A percentile compares a stretch with the other conserved stretches of the same genome.
These are phyloP conservation scores for Arthrobotrys musiformis DNA, from an alignment of 2,329 filamentous ascomycete species.

Conservation along the genomic window DNA sequence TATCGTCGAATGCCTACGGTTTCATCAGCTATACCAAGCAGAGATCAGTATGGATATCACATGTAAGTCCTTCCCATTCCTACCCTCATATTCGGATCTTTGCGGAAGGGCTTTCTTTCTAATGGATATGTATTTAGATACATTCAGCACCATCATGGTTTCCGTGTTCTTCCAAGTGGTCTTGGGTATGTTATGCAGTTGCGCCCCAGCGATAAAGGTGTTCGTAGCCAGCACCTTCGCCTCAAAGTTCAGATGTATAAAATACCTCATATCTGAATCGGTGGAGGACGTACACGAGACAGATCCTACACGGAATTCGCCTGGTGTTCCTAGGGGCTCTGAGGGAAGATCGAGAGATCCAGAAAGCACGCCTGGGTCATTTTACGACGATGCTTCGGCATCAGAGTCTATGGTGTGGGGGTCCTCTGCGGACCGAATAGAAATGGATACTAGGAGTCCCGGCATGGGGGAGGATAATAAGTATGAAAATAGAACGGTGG, in stretches of 20 bases:
- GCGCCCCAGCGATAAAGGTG: slow-evolving; percentile 21
- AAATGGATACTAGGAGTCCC: not conserved
- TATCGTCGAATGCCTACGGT: slow-evolving; percentile 25
- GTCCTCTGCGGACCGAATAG: not conserved
- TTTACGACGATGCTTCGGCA: slow-evolving; percentile 5
- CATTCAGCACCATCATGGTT: not conserved
- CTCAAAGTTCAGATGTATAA: slow-evolving; percentile 24
- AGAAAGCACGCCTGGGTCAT: not conserved
- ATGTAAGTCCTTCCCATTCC: slow-evolving; percentile 2
- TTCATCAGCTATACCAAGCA: slow-evolving; percentile 1
- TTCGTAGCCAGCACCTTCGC: slow-evolving; percentile 1
- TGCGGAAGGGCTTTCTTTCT: too few relatives aligned
- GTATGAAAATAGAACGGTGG: not conserved
- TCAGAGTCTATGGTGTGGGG: not conserved
- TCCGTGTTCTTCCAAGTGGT: slow-evolving; percentile 27
- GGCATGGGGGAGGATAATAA: not conserved
- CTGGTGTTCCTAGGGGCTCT: not conserved
- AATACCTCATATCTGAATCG: slow-evolving; percentile 12
- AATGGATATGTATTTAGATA: slow-evolving; percentile 1
- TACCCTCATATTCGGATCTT: not conserved
- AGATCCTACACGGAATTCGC: not conserved
- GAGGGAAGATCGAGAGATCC: not conserved
- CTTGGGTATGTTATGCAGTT: slow-evolving; percentile 26
- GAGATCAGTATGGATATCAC: slow-evolving; percentile 20
- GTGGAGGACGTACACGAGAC: slow-evolving; percentile 14